These are phyloP conservation scores for Saccharomycopsis oosterbeekiorum DNA, from an alignment of 805 yeast species.

Conservation along the genomic window DNA sequence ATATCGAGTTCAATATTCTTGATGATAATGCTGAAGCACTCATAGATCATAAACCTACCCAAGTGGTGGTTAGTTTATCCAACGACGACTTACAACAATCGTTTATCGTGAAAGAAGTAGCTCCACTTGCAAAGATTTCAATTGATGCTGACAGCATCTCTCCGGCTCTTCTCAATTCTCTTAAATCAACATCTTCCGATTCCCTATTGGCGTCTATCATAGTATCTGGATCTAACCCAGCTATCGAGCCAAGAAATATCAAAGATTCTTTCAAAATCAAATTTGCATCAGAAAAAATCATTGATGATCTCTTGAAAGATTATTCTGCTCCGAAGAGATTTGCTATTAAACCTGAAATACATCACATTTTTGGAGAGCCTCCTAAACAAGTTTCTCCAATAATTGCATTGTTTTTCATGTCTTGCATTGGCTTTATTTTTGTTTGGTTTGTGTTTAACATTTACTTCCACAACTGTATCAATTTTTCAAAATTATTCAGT, in stretches of 20 bases:
- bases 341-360: constrained; percentile 12
- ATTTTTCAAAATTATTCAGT: constrained; percentile 12
- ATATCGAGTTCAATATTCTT: constrained; percentile 9
- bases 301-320: neutral
- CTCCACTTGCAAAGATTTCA: constrained; percentile 6
- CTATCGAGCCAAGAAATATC: neutral
- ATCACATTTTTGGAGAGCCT: constrained; percentile 12
- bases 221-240: neutral
- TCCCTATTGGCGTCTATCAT: neutral
- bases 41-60: constrained; percentile 10
- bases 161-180: neutral
- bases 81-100: constrained; percentile 9
- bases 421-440: constrained; percentile 4
- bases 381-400: constrained; percentile 15
- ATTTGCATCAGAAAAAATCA: neutral
- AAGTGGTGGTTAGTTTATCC: constrained; percentile 12
- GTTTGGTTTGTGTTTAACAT: constrained; percentile 11
- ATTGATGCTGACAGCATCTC: constrained; percentile 1
- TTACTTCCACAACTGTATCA: constrained; percentile 7
- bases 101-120: constrained; percentile 7
- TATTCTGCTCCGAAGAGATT: constrained; percentile 9
- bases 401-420: constrained; percentile 12
- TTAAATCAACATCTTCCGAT: neutral
- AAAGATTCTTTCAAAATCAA: constrained; percentile 5
- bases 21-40: constrained; percentile 8